Percentiles rank a stretch among this genome's conserved stretches.
Evolutionary conservation across 805 yeast species (phyloP).

Genomic region (Wickerhamiella kurtzmanii): DNA sequence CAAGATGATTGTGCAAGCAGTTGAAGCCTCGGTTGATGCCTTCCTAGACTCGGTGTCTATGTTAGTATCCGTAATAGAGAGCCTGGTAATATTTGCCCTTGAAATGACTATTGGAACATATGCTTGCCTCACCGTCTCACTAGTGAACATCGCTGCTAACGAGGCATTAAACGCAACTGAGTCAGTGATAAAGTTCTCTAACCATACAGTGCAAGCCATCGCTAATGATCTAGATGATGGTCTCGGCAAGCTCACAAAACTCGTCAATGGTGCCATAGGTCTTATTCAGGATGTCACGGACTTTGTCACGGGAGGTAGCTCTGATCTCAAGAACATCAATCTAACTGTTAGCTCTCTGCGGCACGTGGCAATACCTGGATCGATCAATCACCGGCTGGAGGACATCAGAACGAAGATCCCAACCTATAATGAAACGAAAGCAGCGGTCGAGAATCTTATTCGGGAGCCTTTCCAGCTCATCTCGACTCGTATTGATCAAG

Average conservation of each 20-base stretch:
- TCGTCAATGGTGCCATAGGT: slow-evolving; percentile 42
- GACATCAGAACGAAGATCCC: slow-evolving; percentile 43
- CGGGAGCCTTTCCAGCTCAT: slow-evolving; percentile 46
- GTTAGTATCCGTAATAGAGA: slow-evolving; percentile 43
- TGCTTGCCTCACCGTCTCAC: slow-evolving; percentile 64
- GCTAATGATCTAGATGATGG: slow-evolving; percentile 56
- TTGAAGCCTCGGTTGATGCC: slow-evolving; percentile 38
- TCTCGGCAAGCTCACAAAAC: slow-evolving; percentile 41
- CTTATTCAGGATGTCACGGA: slow-evolving; percentile 40
- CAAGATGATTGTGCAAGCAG: slow-evolving; percentile 34
- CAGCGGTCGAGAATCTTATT: slow-evolving; percentile 42
- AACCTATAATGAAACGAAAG: slow-evolving; percentile 48
- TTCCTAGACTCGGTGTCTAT: slow-evolving; percentile 33
- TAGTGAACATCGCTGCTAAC: slow-evolving; percentile 57
- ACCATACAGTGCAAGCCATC: slow-evolving; percentile 41
- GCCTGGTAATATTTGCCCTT: slow-evolving; percentile 47
- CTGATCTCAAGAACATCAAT: slow-evolving; percentile 37
- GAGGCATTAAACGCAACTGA: slow-evolving; percentile 66
- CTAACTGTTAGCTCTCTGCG: slow-evolving; percentile 43
- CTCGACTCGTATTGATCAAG: slow-evolving; percentile 26
- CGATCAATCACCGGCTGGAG: slow-evolving; percentile 46
- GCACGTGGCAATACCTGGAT: slow-evolving; percentile 49
- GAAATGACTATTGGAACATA: slow-evolving; percentile 76
- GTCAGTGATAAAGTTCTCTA: slow-evolving; percentile 44
- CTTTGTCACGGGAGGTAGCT: slow-evolving; percentile 39